A percentile compares a stretch with the other conserved stretches of the same genome.
Evolutionary conservation across 176 grass and related monocot species (phyloP).

Genomic region (Tuctoria greenei): DNA sequence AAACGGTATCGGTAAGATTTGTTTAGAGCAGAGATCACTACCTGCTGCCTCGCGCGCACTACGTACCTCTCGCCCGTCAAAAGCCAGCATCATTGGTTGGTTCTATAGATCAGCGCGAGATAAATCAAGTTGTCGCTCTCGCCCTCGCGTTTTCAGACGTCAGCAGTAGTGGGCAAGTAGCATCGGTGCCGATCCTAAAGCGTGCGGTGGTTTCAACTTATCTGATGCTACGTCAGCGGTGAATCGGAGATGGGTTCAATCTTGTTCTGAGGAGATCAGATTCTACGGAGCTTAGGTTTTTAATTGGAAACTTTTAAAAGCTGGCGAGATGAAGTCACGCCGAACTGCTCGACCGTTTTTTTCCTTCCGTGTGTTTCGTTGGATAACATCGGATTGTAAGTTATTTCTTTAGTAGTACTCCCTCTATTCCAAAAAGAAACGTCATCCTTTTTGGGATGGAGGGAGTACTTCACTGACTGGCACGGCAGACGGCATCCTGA

Average conservation of each 20-base stretch:
- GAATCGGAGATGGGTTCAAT: not conserved
- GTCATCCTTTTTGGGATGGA: too few species aligned
- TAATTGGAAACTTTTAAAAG: not conserved
- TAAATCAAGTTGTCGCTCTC: constrained; percentile 17
- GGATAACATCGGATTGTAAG: not conserved
- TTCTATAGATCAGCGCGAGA: constrained; percentile 8
- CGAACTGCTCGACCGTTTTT: not conserved
- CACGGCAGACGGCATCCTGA: not conserved
- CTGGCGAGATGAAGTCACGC: not conserved
- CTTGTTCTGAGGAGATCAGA: not conserved
- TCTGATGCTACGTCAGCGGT: not conserved
- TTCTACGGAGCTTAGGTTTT: not conserved
- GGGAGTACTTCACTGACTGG: not conserved
- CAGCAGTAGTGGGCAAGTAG: not conserved
- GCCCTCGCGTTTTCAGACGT: not conserved
- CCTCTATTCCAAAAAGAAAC: too few species aligned
- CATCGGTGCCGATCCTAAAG: not conserved
- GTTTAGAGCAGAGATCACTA: not conserved
- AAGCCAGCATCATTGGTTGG: constrained; percentile 40
- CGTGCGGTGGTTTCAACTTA: not conserved
- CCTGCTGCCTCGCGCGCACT: not conserved
- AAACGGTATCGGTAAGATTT: constrained; percentile 45
- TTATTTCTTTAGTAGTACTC: too few species aligned
- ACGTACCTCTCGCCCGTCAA: constrained; percentile 36
- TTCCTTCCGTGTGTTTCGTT: not conserved